Percentiles rank a stretch among this genome's conserved stretches.
phyloP scores from a whole-genome alignment of 2,329 filamentous ascomycete genomes.

The Phaeosphaeriaceae sp. region DNA sequence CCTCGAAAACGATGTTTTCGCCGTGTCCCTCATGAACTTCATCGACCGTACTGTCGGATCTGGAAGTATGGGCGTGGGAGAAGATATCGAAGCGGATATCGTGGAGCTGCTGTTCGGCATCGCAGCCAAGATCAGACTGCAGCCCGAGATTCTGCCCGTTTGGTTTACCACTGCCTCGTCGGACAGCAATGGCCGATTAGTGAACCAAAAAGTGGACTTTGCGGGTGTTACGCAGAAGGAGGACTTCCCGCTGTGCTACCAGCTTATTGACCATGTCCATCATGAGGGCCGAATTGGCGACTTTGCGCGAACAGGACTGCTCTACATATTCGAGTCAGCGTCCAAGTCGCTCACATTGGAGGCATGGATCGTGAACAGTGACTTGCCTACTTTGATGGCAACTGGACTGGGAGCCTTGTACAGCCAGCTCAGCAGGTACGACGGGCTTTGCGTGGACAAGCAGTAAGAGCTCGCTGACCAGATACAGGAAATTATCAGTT shows the following conservation, averaged over 20 bases:
- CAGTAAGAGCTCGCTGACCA: conserved; percentile 13
- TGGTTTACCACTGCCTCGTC: conserved; percentile 76
- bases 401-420: conserved; percentile 85
- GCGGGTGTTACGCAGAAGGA: conserved; percentile 84
- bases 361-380: conserved; percentile 96
- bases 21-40: conserved; percentile 84
- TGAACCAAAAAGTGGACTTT: conserved; percentile 70
- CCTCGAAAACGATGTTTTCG: conserved; percentile 84
- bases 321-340: conserved; percentile 95
- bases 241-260: conserved; percentile 94
- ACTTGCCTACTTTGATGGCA: conserved; percentile 95
- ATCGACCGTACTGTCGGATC: conserved; percentile 78
- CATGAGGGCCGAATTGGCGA: conserved; percentile 94
- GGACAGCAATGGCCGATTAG: conserved; percentile 48
- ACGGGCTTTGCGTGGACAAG: background rate
- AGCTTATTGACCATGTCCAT: conserved; percentile 95
- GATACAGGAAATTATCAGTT: conserved; percentile 75
- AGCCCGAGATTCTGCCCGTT: conserved; percentile 83
- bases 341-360: conserved; percentile 83
- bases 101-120: conserved; percentile 96
- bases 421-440: conserved; percentile 69
- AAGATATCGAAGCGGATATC: conserved; percentile 85
- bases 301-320: conserved; percentile 89
- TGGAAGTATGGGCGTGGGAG: conserved; percentile 74
- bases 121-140: conserved; percentile 91